Evolutionary conservation across 2,329 filamentous ascomycete species (phyloP).

Genomic region (Diaporthe batatas): DNA sequence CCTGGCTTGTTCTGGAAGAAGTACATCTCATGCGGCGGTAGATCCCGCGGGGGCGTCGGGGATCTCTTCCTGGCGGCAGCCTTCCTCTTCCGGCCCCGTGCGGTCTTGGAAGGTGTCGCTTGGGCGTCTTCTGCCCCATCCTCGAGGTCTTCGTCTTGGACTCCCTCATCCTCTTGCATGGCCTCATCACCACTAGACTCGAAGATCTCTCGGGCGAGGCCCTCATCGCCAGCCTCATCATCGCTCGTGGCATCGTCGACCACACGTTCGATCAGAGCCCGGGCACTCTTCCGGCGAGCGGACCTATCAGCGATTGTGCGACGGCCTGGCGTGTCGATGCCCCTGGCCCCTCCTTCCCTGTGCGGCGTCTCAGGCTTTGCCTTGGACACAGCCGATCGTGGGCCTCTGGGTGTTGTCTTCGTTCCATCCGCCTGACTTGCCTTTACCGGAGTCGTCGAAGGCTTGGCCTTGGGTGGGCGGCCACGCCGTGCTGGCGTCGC

Average conservation of each 20-base stretch:
- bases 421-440: constrained; percentile 45
- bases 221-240: constrained; percentile 78
- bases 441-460: constrained; percentile 37
- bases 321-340: constrained; percentile 70
- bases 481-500: constrained; percentile 49
- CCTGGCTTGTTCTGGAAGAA: constrained; percentile 93
- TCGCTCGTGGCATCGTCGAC: constrained; percentile 75
- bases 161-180: constrained; percentile 43
- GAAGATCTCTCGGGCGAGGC: constrained; percentile 78
- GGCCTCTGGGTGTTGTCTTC: constrained; percentile 49
- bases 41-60: constrained; percentile 82
- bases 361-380: constrained; percentile 56
- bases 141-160: constrained; percentile 39
- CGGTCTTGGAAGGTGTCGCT: constrained; percentile 62
- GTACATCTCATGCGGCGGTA: constrained; percentile 91
- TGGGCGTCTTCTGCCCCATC: constrained; percentile 49
- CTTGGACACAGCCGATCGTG: constrained; percentile 46
- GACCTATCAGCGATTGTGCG: constrained; percentile 84
- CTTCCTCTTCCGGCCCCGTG: constrained; percentile 60
- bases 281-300: constrained; percentile 86
- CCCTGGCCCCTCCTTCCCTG: constrained; percentile 51
- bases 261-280: constrained; percentile 79
- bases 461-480: constrained; percentile 47
- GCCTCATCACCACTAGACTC: constrained; percentile 59
- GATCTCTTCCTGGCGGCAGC: constrained; percentile 69